These are phyloP conservation scores for Capillidium heterosporum DNA, from an alignment of 371 early-diverging fungal genomes.

Conservation along the genomic window DNA sequence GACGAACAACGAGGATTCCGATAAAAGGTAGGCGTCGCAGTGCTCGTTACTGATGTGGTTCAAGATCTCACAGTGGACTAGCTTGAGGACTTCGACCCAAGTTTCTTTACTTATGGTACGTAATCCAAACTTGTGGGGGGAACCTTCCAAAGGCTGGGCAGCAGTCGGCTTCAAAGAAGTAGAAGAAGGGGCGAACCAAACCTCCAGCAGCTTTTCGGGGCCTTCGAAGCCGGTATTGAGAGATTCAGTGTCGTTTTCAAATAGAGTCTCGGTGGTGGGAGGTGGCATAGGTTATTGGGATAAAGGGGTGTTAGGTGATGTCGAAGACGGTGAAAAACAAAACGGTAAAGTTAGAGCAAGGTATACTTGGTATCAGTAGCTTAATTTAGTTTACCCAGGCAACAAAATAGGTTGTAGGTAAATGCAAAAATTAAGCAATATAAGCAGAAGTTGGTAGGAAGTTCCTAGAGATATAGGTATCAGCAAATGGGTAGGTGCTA, in stretches of 20 bases:
- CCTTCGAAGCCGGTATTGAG: constrained; percentile 54
- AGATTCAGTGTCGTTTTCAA: constrained; percentile 8
- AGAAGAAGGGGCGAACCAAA: constrained; percentile 60
- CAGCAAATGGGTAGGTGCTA: too few species aligned
- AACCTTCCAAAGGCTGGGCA: constrained; percentile 18
- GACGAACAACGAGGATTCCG: constrained; percentile 93
- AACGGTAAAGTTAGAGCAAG: too few species aligned
- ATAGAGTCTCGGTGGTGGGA: background rate
- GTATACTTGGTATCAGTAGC: too few species aligned
- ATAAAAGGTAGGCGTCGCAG: constrained; percentile 78
- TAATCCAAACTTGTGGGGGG: constrained; percentile 31
- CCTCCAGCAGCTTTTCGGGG: constrained; percentile 90
- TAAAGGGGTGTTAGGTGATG: too few species aligned
- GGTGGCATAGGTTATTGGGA: too few species aligned
- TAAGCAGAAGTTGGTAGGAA: too few species aligned
- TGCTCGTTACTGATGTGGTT: constrained; percentile 52
- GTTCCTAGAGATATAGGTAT: too few species aligned
- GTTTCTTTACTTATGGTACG: constrained; percentile 48
- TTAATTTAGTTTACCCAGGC: too few species aligned
- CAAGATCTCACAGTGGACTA: constrained; percentile 84
- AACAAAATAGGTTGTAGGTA: too few species aligned
- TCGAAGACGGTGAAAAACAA: too few species aligned
- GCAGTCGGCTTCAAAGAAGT: constrained; percentile 9
- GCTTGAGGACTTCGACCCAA: constrained; percentile 77
- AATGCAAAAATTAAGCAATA: too few species aligned